Percentiles rank a stretch among this genome's conserved stretches.
These are phyloP conservation scores for Singerocomus inundabilis DNA, from an alignment of 1,284 basidiomycete species.

Conservation along the genomic window DNA sequence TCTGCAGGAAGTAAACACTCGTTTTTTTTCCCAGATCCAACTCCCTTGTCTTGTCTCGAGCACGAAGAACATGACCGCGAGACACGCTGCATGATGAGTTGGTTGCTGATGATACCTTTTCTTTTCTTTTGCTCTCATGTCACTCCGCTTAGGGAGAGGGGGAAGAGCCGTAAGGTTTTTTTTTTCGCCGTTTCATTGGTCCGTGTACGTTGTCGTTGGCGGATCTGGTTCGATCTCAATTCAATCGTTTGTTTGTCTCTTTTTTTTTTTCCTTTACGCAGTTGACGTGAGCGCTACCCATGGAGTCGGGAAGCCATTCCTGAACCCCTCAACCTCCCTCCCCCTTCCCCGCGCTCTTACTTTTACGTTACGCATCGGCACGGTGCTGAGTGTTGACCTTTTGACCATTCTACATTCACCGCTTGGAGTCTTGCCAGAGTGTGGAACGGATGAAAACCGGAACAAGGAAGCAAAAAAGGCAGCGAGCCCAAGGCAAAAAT, in stretches of 20 bases:
- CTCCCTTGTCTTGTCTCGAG: neutral
- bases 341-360: too few species aligned
- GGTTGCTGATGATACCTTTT: neutral
- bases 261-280: neutral
- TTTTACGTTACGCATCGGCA: too few species aligned
- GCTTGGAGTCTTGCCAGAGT: too few species aligned
- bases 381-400: too few species aligned
- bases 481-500: too few species aligned
- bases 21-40: neutral
- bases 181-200: too few species aligned
- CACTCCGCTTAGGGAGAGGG: neutral
- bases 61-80: neutral
- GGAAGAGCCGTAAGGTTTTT: too few species aligned
- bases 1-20: neutral
- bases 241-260: constrained; percentile 3
- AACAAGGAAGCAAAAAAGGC: too few species aligned
- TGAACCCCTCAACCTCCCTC: too few species aligned
- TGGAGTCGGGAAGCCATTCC: neutral
- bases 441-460: too few species aligned
- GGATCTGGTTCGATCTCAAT: constrained; percentile 1
- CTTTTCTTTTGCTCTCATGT: constrained; percentile 20
- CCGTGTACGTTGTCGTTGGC: too few species aligned
- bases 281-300: neutral
- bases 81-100: neutral
- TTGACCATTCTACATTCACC: too few species aligned